These are phyloP conservation scores for Microcyclospora pomicola DNA, from an alignment of 2,329 filamentous ascomycete genomes.

Conservation along the genomic window DNA sequence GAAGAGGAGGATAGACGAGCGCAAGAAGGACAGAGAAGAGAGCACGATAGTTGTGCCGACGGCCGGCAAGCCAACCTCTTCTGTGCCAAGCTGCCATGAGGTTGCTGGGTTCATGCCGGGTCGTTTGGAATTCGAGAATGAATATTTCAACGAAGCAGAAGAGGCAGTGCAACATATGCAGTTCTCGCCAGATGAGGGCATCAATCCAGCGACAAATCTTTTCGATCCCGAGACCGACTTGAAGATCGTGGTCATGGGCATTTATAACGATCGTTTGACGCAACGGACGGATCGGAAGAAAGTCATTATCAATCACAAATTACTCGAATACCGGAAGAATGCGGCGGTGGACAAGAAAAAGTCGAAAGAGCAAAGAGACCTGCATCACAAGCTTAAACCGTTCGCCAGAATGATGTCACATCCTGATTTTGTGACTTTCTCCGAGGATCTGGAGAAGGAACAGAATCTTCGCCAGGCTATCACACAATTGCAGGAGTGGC, in stretches of 20 bases:
- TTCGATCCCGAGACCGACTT: conserved; percentile 92
- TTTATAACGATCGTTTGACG: conserved; percentile 87
- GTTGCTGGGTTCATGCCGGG: conserved; percentile 98
- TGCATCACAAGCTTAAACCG: conserved; percentile 86
- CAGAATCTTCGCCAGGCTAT: conserved; percentile 85
- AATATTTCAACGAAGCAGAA: conserved; percentile 95
- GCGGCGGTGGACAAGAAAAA: conserved; percentile 81
- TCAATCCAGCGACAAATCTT: conserved; percentile 71
- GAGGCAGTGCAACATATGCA: conserved; percentile 98
- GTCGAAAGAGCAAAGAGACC: conserved; percentile 84
- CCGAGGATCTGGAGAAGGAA: conserved; percentile 76
- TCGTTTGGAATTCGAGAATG: conserved; percentile 90
- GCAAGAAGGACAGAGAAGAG: conserved; percentile 49
- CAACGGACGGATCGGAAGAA: conserved; percentile 89
- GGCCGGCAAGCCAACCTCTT: conserved; percentile 78
- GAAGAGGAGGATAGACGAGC: conserved; percentile 83
- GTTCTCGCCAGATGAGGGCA: conserved; percentile 88
- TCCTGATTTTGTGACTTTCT: conserved; percentile 75
- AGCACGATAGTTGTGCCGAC: conserved; percentile 73
- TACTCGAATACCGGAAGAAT: conserved; percentile 90
- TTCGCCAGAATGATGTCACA: conserved; percentile 96
- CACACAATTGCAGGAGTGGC: conserved; percentile 83
- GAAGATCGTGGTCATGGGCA: conserved; percentile 95
- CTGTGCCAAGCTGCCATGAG: conserved; percentile 90
- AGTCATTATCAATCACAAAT: conserved; percentile 86